Base-by-base conservation (phyloP, 2,329 filamentous ascomycete genomes). In the Myriosclerotinia curreyana region DNA sequence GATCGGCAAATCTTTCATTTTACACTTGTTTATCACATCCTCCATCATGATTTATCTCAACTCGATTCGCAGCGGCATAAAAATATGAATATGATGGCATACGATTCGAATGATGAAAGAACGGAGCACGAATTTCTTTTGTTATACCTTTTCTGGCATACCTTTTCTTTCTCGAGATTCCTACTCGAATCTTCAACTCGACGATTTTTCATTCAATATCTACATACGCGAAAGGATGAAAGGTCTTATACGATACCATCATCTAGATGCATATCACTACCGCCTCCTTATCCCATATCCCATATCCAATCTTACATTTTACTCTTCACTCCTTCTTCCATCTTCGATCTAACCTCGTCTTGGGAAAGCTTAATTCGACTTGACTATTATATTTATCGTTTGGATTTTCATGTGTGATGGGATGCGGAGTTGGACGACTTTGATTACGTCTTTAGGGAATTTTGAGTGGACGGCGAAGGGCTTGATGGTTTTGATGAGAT, bases 81-180 rank as follows among this genome's bases (percentile, higher is more conserved):
- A 36, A 56, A 54, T 17, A 54, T 62, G 59, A 53, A 54, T 53
- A 62, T 52, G 59, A 50, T 46, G 50, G 31, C 42, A 55, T 31
- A 63, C 42, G 52, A 42, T 36, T 58, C 52, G 61, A 63, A 63
- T 49, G 61, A 63, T 42, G 17, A 58, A 62, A 31, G 50, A 55
- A 25, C 38, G 60, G 60, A 62, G 60, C 51, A 62, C 60, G 60
- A 62, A 62, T 62, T 62, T 53, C 60, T 20, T 62, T 55, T 62
- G 60, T 62, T 20, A 62, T 31, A n/a, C 48, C 17, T 44, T 61
- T 54, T 62, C 49, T 55, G 51, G 49, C 50, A 54, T 62, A 62
- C 36, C 14, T 53, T 36, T 54, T 54, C 28, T 42, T 31, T 62
- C 11, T 62, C n/a, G 20, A 48, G 28, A 36, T 17, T 48, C 5